Conservation (phyloP, 2,329 filamentous ascomycete species). For the Sclerotinia nivalis region DNA sequence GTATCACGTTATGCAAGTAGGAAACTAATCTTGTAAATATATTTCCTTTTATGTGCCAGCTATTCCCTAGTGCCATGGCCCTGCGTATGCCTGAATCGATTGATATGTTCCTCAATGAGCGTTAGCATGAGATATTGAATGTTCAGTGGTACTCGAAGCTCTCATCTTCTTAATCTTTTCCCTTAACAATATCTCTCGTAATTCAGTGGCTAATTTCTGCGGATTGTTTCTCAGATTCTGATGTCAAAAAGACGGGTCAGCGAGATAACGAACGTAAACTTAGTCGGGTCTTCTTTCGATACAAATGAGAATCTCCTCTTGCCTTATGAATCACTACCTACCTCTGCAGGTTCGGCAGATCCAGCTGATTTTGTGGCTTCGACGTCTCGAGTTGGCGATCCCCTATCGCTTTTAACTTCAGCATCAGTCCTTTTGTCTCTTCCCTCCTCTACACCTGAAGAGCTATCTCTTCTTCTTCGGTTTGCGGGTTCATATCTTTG, state of each 20-base stretch:
- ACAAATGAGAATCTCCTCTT: conserved; percentile 30
- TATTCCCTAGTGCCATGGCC: neutral
- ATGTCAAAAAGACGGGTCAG: conserved; percentile 42
- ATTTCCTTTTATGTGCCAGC: conserved; percentile 10
- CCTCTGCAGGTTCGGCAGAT: conserved; percentile 42
- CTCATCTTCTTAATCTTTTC: conserved; percentile 58
- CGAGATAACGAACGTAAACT: conserved; percentile 30
- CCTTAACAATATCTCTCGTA: conserved; percentile 53
- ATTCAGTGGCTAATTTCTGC: conserved; percentile 48
- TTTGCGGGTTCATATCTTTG: conserved; percentile 42
- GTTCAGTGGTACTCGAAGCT: conserved; percentile 46
- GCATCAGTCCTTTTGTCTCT: conserved; percentile 59
- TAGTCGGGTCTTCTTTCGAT: conserved; percentile 21
- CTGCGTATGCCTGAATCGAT: conserved; percentile 9
- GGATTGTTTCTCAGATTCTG: conserved; percentile 42
- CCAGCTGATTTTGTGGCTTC: conserved; percentile 32
- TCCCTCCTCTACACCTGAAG: conserved; percentile 48
- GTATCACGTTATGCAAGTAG: neutral
- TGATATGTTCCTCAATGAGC: conserved; percentile 42
- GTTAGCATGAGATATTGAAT: conserved; percentile 51
- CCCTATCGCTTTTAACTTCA: conserved; percentile 49
- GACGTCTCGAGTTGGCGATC: conserved; percentile 31
- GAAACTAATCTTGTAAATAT: conserved; percentile 15
- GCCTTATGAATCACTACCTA: conserved; percentile 46
- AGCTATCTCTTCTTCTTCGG: conserved; percentile 52